Base-by-base conservation (phyloP, 1,284 basidiomycete genomes). In the Ustilago sp. region DNA sequence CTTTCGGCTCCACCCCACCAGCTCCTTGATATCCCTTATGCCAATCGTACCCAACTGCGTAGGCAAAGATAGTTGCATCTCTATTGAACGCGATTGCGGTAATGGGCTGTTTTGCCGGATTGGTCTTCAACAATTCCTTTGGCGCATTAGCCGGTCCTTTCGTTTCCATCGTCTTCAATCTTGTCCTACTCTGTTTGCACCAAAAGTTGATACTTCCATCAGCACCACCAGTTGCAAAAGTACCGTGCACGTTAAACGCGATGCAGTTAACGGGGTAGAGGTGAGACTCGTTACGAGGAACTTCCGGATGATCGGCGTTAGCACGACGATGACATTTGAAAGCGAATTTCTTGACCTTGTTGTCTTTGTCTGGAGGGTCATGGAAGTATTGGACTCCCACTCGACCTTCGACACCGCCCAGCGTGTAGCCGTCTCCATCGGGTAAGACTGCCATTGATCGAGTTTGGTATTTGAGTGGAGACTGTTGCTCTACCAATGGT, bases 381-480 rank as follows among this genome's bases (percentile, higher is more conserved):
- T 74, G 73, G 50, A 87, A 93, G 86, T 87, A 97, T 93, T 98
- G 96, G 71, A 99, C 95, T 1, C 94, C 95, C 0, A 98, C 94
- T 57, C 96, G 90, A 9, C 96, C 96, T 87, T 99, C 96, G 12
- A 98, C 91, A 84, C 94, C 95, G 17, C 96, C 96, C 0, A 98
- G 90, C 0, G 95, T 94, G 54, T 82, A 85, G 2, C 83, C 84
- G 50, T 81, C 80, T 7, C 81, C 81, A 19, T 80, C 80, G 11
- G 84, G 84, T 1, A 83, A 63, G 0, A 80, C 73, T 5, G 80
- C 78, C 52, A 80, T 67, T n/a, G 66, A 68, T 6, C 96, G 91
- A 4, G 96, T 98, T 87, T 98, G 96, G 92, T 93, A 94, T 86
- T 96, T 89, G 88, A 80, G 94, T 28, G 82, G 85, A 65, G 63